Percentiles rank a stretch among this genome's conserved stretches.
These are phyloP conservation scores for Agaricus blazei DNA, from an alignment of 768 basidiomycete genomes.

Conservation along the genomic window DNA sequence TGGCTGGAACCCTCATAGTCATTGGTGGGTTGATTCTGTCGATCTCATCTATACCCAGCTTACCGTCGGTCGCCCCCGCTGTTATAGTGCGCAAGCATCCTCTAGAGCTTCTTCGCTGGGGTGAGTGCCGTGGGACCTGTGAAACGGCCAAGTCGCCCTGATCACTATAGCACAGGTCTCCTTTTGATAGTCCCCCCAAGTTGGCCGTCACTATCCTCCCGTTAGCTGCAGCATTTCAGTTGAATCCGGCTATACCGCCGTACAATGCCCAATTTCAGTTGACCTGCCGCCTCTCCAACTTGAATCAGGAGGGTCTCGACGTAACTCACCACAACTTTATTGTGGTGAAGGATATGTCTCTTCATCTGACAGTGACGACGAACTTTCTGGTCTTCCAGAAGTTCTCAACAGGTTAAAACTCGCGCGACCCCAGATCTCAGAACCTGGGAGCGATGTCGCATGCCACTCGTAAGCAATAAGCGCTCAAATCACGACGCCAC, in stretches of 20 bases:
- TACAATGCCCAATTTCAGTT: not conserved
- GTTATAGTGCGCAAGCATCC: not conserved
- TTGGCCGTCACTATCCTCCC: not conserved
- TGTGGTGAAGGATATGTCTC: not conserved
- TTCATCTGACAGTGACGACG: not conserved
- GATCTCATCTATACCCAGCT: not conserved
- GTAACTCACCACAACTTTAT: not conserved
- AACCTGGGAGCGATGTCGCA: not conserved
- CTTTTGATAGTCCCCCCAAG: not conserved
- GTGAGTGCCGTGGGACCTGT: not conserved
- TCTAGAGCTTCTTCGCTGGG: conserved; percentile 1
- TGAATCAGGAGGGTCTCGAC: not conserved
- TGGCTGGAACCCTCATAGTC: not conserved
- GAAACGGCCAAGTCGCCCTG: not conserved
- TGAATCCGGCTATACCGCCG: not conserved
- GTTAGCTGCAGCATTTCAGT: not conserved
- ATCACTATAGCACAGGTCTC: not conserved
- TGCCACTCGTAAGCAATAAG: not conserved
- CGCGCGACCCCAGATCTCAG: not conserved
- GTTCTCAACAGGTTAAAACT: conserved; percentile 6
- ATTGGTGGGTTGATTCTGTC: not conserved
- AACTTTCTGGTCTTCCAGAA: conserved; percentile 1
- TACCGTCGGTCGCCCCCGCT: not conserved
- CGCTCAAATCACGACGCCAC: not conserved
- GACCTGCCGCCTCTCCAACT: conserved; percentile 1